Evolutionary conservation across 2,329 filamentous ascomycete species (phyloP), one percentile per base, ranked within the genome.

Genomic region (Pyricularia pennisetigena): DNA sequence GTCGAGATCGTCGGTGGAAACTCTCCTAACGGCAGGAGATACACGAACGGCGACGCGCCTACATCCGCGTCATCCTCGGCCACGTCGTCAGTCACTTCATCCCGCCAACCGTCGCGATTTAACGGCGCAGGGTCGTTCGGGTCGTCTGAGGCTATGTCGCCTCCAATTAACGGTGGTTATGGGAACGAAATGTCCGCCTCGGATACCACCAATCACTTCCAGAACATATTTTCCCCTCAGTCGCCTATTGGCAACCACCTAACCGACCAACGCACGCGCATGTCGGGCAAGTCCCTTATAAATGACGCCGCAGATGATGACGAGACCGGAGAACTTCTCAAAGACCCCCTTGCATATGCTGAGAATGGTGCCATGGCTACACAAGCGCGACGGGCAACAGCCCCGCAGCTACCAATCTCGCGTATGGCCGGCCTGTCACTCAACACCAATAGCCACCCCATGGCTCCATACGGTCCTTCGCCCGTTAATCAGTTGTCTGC

Each of bases 181-280:
- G 80, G 82, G 71, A 83, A 82, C 69, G 88, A 91, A 70, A 82
- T 90, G 65, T 81, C 85, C n/a, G 83, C 84, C 67, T 81, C 85
- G 3, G 87, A 88, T 35, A 78, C 77, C 74, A 76, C 77, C 74
- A 76, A 79, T 20, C 80, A 83, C 69, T 87, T 87, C 72, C 86
- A 88, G 71, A 87, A 81, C 70, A 78, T 92, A 29, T 93, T 92
- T 78, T 90, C 89, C 14, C 87, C 89, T 0, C 89, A 90, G 72
- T 92, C 90, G 6, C 90, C 90, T 1, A 88, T 92, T 68, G 88
- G 87, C 61, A 90, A 88, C 74, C 86, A 90, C 67, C 81, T 90
- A n/a, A 81, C 82, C n/a, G 88, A 89, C 69, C 59, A 23, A 49
- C 82, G 84, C 66, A 79, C 82, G 20, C 83, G 86, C 68, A 82